Evolutionary conservation across 2,329 filamentous ascomycete species (phyloP).

Genomic region (Hansfordia pulvinata): DNA sequence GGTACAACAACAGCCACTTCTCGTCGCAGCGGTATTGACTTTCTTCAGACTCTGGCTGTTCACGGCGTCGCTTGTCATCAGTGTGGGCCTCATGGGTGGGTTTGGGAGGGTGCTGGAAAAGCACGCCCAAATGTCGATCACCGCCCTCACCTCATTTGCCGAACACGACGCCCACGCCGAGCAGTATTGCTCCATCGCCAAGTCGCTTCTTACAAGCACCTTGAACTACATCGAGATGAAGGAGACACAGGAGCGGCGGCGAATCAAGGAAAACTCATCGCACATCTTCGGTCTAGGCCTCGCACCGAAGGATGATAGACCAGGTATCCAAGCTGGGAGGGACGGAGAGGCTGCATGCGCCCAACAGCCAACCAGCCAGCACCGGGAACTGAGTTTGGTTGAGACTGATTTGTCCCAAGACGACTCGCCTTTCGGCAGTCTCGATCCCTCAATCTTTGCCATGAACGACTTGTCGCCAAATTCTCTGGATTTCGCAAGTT

Average conservation of each 20-base stretch:
- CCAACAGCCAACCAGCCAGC: background rate
- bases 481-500: slow-evolving; percentile 24
- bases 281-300: background rate
- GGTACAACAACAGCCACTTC: too few relatives aligned
- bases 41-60: slow-evolving; percentile 35
- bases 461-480: slow-evolving; percentile 11
- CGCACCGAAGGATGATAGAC: background rate
- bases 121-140: slow-evolving; percentile 31
- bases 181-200: slow-evolving; percentile 39
- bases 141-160: slow-evolving; percentile 33
- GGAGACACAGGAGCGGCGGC: slow-evolving; percentile 30
- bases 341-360: background rate
- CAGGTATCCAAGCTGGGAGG: background rate
- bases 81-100: slow-evolving; percentile 33
- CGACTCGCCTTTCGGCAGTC: slow-evolving; percentile 4
- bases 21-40: too few relatives aligned
- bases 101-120: slow-evolving; percentile 39
- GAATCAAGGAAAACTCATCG: slow-evolving; percentile 26
- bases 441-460: slow-evolving; percentile 11
- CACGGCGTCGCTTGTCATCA: slow-evolving; percentile 36
- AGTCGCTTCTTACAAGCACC: slow-evolving; percentile 31
- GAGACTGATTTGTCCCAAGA: background rate
- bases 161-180: slow-evolving; percentile 32
- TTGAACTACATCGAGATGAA: slow-evolving; percentile 31
- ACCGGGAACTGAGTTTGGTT: too few relatives aligned